Base-by-base conservation (phyloP, 192 early-diverging fungal species). In the Entophlyctis luteolus region DNA sequence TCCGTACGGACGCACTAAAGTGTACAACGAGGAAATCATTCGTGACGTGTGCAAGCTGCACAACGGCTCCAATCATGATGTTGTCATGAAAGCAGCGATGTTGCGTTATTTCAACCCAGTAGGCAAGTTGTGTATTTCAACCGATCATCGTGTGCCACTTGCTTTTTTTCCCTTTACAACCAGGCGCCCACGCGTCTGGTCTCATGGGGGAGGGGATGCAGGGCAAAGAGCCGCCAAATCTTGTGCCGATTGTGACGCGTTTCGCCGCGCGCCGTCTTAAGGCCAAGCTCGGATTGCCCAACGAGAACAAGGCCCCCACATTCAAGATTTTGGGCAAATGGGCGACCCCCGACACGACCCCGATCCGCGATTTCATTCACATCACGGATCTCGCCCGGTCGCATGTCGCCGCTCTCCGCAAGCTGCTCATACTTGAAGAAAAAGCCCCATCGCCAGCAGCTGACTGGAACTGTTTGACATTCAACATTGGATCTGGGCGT, bases 351-450 rank as follows among this genome's bases (percentile, higher is more conserved):
- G 93, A 94, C 55, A 92, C 92, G 20, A 92, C 35, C 63, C 87
- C 60, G 35, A 83, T 94, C 20, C 87, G 93, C 34, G 93, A 94
- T 72, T 94, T 90, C 72, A 84, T 94, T 56, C 93, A 94, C 63
- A 90, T 94, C 2, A 88, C 87, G 60, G 93, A 94, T 58, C 78
- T 93, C 29, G 91, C 93, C 8, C 84, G 84, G 49, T 90, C 86
- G 8, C 93, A 94, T 59, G 82, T 92, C 0, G 80, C 75, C 3
- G 92, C 92, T 2, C 73, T 94, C 10, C 75, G 80, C n/a, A 46
- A 34, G 25, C 36, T 71, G 33, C 4, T 22, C 32, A 22, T 12
- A 8, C 20, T 57, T 35, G 55, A 59, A 70, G 12, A 1, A 23
- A 18, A 27, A 23, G 12, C 1, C 2, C 27, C 42, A 16, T 10